These are phyloP conservation scores for Volvox carteri DNA, from an alignment of 163 green algal genomes.

Conservation along the genomic window DNA sequence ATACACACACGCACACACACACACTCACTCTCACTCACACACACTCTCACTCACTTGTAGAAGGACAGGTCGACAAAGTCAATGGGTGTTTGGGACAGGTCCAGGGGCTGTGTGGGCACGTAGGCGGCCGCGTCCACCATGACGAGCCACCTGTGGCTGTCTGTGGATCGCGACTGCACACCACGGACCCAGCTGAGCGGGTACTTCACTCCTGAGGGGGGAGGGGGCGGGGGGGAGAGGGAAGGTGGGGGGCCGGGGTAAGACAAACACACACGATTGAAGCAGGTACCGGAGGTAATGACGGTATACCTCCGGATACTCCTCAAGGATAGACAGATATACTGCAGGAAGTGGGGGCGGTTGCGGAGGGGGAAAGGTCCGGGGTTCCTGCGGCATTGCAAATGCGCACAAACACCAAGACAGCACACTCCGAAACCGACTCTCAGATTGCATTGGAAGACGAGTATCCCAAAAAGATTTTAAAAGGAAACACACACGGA, in stretches of 20 bases:
- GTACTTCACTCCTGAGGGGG: constrained; percentile 80
- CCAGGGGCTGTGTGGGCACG: constrained; percentile 80
- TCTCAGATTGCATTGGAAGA: too few relatives aligned
- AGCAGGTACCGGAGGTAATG: neutral
- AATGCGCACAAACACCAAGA: too few relatives aligned
- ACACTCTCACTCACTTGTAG: constrained; percentile 77
- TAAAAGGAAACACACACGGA: too few relatives aligned
- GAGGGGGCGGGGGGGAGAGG: neutral
- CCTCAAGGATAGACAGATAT: neutral
- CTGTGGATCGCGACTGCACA: constrained; percentile 71
- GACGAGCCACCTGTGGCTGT: constrained; percentile 70
- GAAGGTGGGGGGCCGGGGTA: neutral
- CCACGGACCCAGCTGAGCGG: constrained; percentile 77
- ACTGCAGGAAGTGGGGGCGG: neutral
- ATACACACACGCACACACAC: neutral
- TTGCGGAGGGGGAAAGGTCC: too few relatives aligned
- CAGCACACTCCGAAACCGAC: too few relatives aligned
- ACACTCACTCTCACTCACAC: neutral
- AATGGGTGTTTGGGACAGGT: constrained; percentile 74
- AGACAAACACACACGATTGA: neutral
- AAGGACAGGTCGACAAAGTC: constrained; percentile 91
- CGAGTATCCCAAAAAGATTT: too few relatives aligned
- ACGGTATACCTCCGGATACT: neutral
- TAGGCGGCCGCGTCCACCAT: constrained; percentile 85
- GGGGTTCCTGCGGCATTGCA: too few relatives aligned